These are phyloP conservation scores for Tagetes erecta DNA, from an alignment of 129 eudicot genomes.

Conservation along the genomic window DNA sequence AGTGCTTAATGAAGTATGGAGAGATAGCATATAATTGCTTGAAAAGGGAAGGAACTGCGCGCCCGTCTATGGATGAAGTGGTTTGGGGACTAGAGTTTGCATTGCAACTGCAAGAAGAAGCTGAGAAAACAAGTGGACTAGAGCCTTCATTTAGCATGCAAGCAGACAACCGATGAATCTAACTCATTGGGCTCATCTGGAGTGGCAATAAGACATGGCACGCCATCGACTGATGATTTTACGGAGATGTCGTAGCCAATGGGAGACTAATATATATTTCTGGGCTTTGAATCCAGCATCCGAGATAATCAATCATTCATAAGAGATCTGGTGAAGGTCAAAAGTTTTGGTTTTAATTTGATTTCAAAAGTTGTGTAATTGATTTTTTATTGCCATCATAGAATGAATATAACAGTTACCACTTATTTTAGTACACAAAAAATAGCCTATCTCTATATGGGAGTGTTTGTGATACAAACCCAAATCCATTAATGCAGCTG, in stretches of 20 bases:
- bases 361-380: neutral
- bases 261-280: neutral
- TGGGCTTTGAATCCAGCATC: neutral
- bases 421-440: neutral
- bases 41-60: constrained; percentile 15
- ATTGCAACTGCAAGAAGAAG: constrained; percentile 29
- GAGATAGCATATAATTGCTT: constrained; percentile 35
- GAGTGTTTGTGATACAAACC: neutral
- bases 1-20: constrained; percentile 40
- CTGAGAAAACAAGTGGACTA: constrained; percentile 11
- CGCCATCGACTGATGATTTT: neutral
- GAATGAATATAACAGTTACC: constrained; percentile 4
- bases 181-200: constrained; percentile 21
- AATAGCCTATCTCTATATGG: neutral
- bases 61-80: constrained; percentile 22
- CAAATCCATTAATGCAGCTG: too few species aligned
- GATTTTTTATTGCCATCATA: neutral
- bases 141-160: constrained; percentile 8
- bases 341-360: neutral
- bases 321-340: constrained; percentile 9
- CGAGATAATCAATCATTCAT: neutral
- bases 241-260: constrained; percentile 8
- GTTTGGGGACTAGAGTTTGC: constrained; percentile 33
- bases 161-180: constrained; percentile 23
- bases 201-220: constrained; percentile 7